Evolutionary conservation across 352 stramenopile species (phyloP), one percentile per base, ranked within the genome.

Genomic region (Peronospora belbahrii): DNA sequence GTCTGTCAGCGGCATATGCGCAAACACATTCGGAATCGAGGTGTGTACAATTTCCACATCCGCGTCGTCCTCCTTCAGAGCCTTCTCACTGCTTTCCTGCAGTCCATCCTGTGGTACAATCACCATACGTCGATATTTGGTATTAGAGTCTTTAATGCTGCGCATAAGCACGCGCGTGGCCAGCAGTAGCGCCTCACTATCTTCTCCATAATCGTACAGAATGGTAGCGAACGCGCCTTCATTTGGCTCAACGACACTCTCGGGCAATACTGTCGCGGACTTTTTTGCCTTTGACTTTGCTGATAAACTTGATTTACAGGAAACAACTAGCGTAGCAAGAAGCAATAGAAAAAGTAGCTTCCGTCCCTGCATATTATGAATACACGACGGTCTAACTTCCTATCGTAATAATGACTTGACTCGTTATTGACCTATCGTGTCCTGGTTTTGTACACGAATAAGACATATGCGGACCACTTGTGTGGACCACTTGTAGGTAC

Each of bases 81-180:
- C 56, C 6, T 39, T 46, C 33, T 64, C 57, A 51, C 58, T 74
- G 22, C 48, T 59, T 4, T 60, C 39, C 33, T 50, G 25, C 8
- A 89, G 59, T 17, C 75, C 75, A 56, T 89, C 78, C 37, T 78
- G 56, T 11, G 78, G 75, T 3, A 85, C 74, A 33, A 89, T 71
- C 52, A 89, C 71, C 48, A 89, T 65, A 22, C 68, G 67, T 15
- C 77, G 72, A 47, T 80, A 89, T 45, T 67, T 68, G 33, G 77
- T 83, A 14, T 78, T 54, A 15, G 70, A 84, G 38, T 81, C 70
- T n/a, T 70, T 70, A 40, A 83, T 83, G 24, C 70, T 79, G 7
- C 68, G 67, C 67, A 84, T 83, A 30, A 86, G 64, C 53, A 86
- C 74, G 38, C 74, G 70, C 31, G 72, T 81, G 22, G 70, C 71